phyloP scores from a whole-genome alignment of 768 basidiomycete genomes.

The Suillus hirtellus region DNA sequence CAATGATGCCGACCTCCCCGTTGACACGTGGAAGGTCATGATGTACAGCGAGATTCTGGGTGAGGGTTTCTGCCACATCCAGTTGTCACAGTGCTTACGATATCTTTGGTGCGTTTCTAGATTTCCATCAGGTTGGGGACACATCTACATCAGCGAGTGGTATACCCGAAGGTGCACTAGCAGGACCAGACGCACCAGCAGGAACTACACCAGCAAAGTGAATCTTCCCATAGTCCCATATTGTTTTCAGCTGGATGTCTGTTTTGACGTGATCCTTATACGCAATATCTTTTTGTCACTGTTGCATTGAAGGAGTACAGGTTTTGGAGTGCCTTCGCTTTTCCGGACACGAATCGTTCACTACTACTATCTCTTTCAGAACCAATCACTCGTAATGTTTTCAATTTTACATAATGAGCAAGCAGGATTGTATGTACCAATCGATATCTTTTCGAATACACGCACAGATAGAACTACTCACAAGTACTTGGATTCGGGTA shows the following conservation, averaged over 20 bases:
- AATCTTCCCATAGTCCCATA: slow-evolving; percentile 1
- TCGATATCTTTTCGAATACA: slow-evolving; percentile 16
- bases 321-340: slow-evolving; percentile 3
- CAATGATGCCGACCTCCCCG: slow-evolving; percentile 97
- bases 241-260: slow-evolving; percentile 4
- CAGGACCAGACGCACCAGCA: slow-evolving; percentile 52
- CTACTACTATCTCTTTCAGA: slow-evolving; percentile 5
- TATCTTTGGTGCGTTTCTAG: slow-evolving; percentile 35
- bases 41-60: slow-evolving; percentile 99
- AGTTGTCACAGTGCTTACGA: background rate
- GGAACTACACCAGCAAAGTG: slow-evolving; percentile 16
- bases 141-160: slow-evolving; percentile 36
- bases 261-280: background rate
- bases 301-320: slow-evolving; percentile 5
- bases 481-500: background rate
- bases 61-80: slow-evolving; percentile 38
- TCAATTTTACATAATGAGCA: slow-evolving; percentile 1
- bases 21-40: slow-evolving; percentile 99
- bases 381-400: slow-evolving; percentile 3
- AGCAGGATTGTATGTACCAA: slow-evolving; percentile 14
- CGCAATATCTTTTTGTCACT: slow-evolving; percentile 8
- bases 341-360: slow-evolving; percentile 1
- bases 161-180: slow-evolving; percentile 64
- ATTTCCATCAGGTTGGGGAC: slow-evolving; percentile 81
- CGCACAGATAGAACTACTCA: slow-evolving; percentile 4